Percentiles rank a stretch among this genome's conserved stretches.
phyloP scores from a whole-genome alignment of 805 yeast genomes.

The Danielia reshetovae region DNA sequence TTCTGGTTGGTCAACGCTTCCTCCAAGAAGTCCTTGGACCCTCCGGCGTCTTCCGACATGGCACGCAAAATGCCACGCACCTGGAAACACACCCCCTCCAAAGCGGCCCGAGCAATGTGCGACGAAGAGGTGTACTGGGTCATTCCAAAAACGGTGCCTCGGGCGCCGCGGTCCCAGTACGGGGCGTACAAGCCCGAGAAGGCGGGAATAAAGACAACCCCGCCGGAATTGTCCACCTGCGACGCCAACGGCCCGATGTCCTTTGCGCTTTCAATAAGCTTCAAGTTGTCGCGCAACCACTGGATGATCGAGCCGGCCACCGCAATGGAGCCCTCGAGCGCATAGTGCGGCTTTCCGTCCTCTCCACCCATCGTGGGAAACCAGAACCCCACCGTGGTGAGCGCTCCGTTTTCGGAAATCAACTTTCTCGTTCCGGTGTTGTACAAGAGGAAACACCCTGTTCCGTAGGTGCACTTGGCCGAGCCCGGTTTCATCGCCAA shows the following conservation, averaged over 20 bases:
- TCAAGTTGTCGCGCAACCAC: constrained; percentile 90
- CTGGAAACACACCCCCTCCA: constrained; percentile 94
- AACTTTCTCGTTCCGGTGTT: constrained; percentile 77
- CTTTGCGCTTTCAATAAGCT: constrained; percentile 72
- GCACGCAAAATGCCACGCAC: constrained; percentile 86
- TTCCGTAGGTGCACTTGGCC: constrained; percentile 95
- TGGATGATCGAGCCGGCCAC: constrained; percentile 94
- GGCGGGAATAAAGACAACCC: constrained; percentile 93
- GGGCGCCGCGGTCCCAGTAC: constrained; percentile 89
- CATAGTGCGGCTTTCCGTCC: constrained; percentile 65
- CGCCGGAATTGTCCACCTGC: constrained; percentile 76
- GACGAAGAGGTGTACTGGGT: constrained; percentile 89
- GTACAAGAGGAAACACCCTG: constrained; percentile 88
- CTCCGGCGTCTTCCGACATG: constrained; percentile 82
- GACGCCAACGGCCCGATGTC: constrained; percentile 91
- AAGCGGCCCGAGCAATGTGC: constrained; percentile 90
- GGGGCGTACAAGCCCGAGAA: constrained; percentile 94
- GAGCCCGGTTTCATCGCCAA: constrained; percentile 77
- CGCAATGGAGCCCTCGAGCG: constrained; percentile 92
- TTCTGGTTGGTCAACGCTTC: constrained; percentile 45
- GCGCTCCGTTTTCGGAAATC: constrained; percentile 72
- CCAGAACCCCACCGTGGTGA: constrained; percentile 90
- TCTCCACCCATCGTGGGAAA: constrained; percentile 60
- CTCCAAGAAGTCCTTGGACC: constrained; percentile 54
- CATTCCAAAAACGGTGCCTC: constrained; percentile 91